A percentile compares a stretch with the other conserved stretches of the same genome.
Evolutionary conservation across 805 yeast genomes (phyloP).

Genomic region (Naumovozyma baii): DNA sequence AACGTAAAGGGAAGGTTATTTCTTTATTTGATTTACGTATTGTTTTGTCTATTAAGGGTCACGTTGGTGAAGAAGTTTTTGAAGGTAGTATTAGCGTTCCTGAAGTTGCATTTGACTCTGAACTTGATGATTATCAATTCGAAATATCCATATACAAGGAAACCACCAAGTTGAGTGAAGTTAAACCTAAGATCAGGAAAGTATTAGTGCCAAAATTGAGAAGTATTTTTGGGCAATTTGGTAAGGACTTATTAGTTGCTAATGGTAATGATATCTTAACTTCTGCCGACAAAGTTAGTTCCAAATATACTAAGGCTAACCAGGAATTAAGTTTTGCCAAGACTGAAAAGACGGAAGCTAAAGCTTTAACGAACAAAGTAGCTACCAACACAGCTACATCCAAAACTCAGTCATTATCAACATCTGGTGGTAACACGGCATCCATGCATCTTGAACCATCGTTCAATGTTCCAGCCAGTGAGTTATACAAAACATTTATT

Average conservation of each 20-base stretch:
- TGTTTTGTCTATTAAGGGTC: conserved; percentile 49
- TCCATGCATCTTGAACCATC: conserved; percentile 65
- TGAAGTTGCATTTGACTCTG: conserved; percentile 89
- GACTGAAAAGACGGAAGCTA: background rate
- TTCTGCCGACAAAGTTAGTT: conserved; percentile 53
- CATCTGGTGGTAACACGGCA: conserved; percentile 49
- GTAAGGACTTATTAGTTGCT: conserved; percentile 59
- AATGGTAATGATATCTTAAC: conserved; percentile 87
- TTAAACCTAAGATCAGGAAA: conserved; percentile 43
- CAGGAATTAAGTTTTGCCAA: conserved; percentile 30
- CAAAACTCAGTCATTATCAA: background rate
- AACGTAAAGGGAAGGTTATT: conserved; percentile 93
- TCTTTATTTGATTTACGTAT: conserved; percentile 76
- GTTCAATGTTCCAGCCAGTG: conserved; percentile 83
- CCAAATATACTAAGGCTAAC: conserved; percentile 44
- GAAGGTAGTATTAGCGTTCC: conserved; percentile 77
- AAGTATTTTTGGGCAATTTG: conserved; percentile 51
- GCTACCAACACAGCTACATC: background rate
- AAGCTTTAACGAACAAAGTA: too few species aligned
- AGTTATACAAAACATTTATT: conserved; percentile 65
- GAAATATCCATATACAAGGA: conserved; percentile 54
- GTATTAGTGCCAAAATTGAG: conserved; percentile 65
- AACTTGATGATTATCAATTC: conserved; percentile 76
- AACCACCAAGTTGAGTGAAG: conserved; percentile 41
- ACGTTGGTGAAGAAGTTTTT: conserved; percentile 33